Base-by-base conservation (phyloP, 345 rosid species). In the Murraya paniculata region DNA sequence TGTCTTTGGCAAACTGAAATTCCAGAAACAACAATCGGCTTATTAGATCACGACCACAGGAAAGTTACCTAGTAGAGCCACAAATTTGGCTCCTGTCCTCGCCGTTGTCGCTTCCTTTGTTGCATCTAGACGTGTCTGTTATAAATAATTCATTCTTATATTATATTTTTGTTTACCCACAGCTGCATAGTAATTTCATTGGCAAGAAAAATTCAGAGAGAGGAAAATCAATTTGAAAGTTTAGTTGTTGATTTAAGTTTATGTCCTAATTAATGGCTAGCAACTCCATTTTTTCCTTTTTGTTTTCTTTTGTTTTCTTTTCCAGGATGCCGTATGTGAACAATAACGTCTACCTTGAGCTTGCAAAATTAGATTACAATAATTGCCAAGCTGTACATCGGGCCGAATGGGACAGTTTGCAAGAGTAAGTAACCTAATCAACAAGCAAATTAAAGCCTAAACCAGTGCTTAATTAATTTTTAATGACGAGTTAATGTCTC, bases 361-460 rank as follows among this genome's bases (percentile, higher is more conserved):
- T 97, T 13, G 98, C 99, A 57, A 94, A 89, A 79, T 85, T 88
- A 58, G 99, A 94, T 79, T 97, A 82, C 93, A 93, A 90, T 88
- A 81, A 73, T 25, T 94, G 98, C 87, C 98, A 97, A 85, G 91
- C 91, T 58, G 36, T 88, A 68, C 98, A 94, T 72, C 88, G 73
- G 28, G 80, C 77, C 36, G 99, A 97, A 81, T 94, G 93, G 98
- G 79, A 89, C 75, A 74, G 66, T 56, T 80, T 97, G 78, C 97
- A 85, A 76, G 90, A 85, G 99, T 96, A 91, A 80, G 86, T 24
- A 3, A 50, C 7, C 24, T 28, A 38, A 35, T 13, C 35, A 11
- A 45, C 50, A 45, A 14, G 53, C 10, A 21, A 45, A 45, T 45
- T 45, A 45, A 18, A 53, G 21, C 57, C 1, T 18, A 50, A 50